These are phyloP conservation scores for Magnolia sinica DNA, from an alignment of 164 flowering plant genomes.

Conservation along the genomic window DNA sequence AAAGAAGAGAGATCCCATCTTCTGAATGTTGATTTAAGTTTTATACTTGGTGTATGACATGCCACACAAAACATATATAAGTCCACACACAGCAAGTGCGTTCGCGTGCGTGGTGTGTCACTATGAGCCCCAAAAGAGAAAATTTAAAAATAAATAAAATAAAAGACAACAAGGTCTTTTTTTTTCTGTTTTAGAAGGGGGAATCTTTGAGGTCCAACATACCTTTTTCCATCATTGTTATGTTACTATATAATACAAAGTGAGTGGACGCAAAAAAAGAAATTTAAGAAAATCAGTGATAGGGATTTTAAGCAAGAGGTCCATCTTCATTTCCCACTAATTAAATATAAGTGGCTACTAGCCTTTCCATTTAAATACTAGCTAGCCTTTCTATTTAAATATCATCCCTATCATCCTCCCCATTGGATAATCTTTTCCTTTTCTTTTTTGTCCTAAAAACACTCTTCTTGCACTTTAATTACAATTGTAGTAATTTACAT, in stretches of 20 bases:
- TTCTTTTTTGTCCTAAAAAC: background rate
- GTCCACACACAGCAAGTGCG: too few species aligned
- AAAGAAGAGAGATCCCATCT: too few species aligned
- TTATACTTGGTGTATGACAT: too few species aligned
- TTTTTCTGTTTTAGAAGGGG: slow-evolving; percentile 1
- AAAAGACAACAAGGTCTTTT: background rate
- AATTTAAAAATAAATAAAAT: background rate
- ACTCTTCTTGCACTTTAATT: too few species aligned
- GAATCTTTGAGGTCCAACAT: background rate
- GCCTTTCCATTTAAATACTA: background rate
- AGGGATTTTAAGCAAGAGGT: background rate
- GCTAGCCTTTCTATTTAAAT: background rate
- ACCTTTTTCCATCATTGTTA: background rate
- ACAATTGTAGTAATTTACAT: too few species aligned
- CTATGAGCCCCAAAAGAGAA: background rate
- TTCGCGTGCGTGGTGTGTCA: too few species aligned
- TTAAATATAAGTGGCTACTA: background rate
- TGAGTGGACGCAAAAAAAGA: slow-evolving; percentile 12
- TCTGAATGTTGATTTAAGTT: too few species aligned
- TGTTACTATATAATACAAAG: slow-evolving; percentile 4
- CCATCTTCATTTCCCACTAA: background rate
- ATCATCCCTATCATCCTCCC: background rate
- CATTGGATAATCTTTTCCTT: background rate
- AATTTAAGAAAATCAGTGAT: background rate
- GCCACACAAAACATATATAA: too few species aligned